These are phyloP conservation scores for Euphorbia tirucalli DNA, from an alignment of 345 rosid species.

Conservation along the genomic window DNA sequence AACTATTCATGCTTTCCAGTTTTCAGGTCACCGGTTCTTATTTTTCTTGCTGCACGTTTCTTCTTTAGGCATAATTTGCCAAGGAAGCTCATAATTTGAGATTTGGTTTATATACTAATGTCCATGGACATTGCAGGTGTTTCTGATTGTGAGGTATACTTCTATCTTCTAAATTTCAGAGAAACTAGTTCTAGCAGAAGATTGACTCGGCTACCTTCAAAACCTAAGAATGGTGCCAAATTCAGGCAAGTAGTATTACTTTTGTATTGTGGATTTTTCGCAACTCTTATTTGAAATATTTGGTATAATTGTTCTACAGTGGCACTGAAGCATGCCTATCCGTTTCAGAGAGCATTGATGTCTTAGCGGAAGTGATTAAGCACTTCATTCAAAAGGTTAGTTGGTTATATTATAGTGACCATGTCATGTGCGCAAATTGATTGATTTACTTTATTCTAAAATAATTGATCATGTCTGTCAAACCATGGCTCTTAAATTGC, in stretches of 20 bases:
- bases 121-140: constrained; percentile 41
- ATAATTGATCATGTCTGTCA: neutral
- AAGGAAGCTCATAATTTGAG: neutral
- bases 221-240: constrained; percentile 59
- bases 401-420: constrained; percentile 8
- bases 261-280: neutral
- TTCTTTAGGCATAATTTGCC: neutral
- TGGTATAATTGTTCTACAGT: constrained; percentile 35
- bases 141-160: constrained; percentile 51
- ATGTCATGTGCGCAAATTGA: neutral
- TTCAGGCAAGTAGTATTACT: constrained; percentile 54
- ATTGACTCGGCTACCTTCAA: constrained; percentile 64
- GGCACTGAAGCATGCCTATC: constrained; percentile 71
- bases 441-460: neutral
- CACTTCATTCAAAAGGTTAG: constrained; percentile 66
- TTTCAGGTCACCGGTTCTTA: neutral
- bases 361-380: constrained; percentile 40
- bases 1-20: neutral
- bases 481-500: neutral
- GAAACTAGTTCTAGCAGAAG: constrained; percentile 37
- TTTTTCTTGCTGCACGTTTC: neutral
- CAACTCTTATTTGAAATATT: constrained; percentile 1
- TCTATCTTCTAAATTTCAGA: constrained; percentile 57
- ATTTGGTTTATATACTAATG: neutral
- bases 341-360: constrained; percentile 46